A percentile compares a stretch with the other conserved stretches of the same genome.
phyloP scores from a whole-genome alignment of 2,329 filamentous ascomycete species.

The Leptographium wingfieldii region DNA sequence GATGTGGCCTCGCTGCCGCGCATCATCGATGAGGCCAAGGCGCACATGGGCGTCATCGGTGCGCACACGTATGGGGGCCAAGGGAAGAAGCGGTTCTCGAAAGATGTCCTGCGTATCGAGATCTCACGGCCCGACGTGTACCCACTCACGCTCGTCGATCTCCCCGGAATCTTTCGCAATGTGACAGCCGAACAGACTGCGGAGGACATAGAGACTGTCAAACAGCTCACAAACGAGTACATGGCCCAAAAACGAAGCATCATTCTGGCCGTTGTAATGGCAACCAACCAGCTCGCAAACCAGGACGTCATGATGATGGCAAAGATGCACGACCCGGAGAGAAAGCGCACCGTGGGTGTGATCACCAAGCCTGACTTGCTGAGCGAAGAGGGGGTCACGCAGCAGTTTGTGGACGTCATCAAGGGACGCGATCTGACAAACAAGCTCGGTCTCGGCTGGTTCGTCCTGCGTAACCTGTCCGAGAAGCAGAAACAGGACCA shows the following conservation, averaged over 20 bases:
- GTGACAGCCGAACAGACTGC: slow-evolving; percentile 31
- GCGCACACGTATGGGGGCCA: not conserved
- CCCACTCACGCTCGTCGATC: slow-evolving; percentile 45
- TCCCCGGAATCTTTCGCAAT: slow-evolving; percentile 42
- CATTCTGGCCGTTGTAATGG: slow-evolving; percentile 45
- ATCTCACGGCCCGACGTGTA: slow-evolving; percentile 32
- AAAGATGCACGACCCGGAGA: slow-evolving; percentile 20
- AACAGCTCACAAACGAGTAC: slow-evolving; percentile 38
- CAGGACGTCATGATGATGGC: slow-evolving; percentile 42
- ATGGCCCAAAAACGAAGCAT: slow-evolving; percentile 44
- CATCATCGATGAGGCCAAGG: slow-evolving; percentile 27
- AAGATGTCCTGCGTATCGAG: slow-evolving; percentile 36
- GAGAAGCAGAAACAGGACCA: slow-evolving; percentile 20
- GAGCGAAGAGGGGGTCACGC: not conserved
- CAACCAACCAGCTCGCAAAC: slow-evolving; percentile 43
- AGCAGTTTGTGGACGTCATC: slow-evolving; percentile 19
- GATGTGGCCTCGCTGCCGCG: slow-evolving; percentile 12
- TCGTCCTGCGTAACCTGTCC: slow-evolving; percentile 34
- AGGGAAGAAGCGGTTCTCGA: slow-evolving; percentile 25
- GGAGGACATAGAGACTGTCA: slow-evolving; percentile 30
- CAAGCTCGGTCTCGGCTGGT: slow-evolving; percentile 38
- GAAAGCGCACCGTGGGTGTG: slow-evolving; percentile 37
- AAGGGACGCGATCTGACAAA: too few species aligned
- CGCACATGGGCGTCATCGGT: slow-evolving; percentile 33
- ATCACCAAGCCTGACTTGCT: slow-evolving; percentile 43